phyloP scores from a whole-genome alignment of 805 yeast species.

The Candida ficus region DNA sequence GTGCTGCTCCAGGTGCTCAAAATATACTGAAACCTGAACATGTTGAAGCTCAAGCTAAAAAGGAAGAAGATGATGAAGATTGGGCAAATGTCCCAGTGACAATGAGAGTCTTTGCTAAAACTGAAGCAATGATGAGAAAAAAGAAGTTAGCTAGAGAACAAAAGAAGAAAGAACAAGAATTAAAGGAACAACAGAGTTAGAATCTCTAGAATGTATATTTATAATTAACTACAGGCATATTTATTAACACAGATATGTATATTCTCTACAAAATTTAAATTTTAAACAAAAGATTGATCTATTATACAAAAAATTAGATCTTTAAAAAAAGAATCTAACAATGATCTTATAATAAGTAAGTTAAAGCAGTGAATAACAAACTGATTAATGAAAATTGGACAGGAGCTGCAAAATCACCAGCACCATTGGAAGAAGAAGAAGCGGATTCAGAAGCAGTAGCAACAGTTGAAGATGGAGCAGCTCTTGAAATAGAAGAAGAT shows the following conservation, averaged over 20 bases:
- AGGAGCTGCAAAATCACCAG: conserved; percentile 2
- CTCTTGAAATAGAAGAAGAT: conserved; percentile 10
- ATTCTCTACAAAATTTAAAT: too few species aligned
- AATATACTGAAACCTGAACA: conserved; percentile 20
- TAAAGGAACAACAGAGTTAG: neutral
- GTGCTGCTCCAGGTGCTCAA: conserved; percentile 28
- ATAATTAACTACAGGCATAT: too few species aligned
- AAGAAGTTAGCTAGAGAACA: conserved; percentile 22
- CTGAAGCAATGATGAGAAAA: conserved; percentile 46
- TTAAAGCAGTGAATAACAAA: conserved; percentile 29
- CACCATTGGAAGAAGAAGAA: conserved; percentile 14
- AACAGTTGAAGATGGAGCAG: conserved; percentile 18
- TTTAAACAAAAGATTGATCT: too few species aligned
- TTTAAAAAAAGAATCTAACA: neutral
- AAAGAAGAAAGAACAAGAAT: neutral
- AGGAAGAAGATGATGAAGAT: conserved; percentile 36
- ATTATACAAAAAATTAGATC: too few species aligned
- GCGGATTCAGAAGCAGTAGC: conserved; percentile 18
- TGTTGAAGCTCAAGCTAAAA: conserved; percentile 19
- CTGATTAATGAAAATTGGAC: conserved; percentile 24
- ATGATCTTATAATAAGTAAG: conserved; percentile 32
- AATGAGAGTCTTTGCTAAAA: conserved; percentile 76
- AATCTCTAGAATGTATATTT: too few species aligned
- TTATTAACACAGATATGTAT: neutral
- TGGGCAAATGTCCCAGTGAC: conserved; percentile 67